These are phyloP conservation scores for Beverwykella pulmonaria DNA, from an alignment of 495 filamentous ascomycete genomes.

Conservation along the genomic window DNA sequence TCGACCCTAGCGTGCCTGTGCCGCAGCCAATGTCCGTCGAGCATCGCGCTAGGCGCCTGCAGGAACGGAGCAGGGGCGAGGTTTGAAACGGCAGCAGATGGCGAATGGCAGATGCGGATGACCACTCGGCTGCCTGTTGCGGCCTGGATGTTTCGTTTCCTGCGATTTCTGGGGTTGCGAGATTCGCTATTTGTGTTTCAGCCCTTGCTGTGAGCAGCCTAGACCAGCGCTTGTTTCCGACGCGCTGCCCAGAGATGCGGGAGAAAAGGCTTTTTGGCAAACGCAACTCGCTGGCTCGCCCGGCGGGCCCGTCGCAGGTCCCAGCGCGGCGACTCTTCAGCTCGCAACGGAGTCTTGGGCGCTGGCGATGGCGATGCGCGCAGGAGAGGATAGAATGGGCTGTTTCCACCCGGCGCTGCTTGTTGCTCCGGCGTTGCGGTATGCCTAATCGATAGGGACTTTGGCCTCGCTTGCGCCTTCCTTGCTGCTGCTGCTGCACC, in stretches of 20 bases:
- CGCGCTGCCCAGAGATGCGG: neutral
- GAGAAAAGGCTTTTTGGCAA: too few species aligned
- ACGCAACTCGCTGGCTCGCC: neutral
- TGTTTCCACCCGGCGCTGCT: neutral
- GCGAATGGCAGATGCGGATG: neutral
- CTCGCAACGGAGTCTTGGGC: too few species aligned
- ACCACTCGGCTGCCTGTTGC: neutral
- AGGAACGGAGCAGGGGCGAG: constrained; percentile 6
- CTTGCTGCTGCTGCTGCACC: neutral
- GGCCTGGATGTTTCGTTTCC: constrained; percentile 5
- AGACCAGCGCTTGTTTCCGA: constrained; percentile 11
- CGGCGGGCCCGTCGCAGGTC: neutral
- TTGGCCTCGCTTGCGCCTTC: too few species aligned
- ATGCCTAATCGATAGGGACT: neutral
- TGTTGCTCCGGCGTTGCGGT: neutral
- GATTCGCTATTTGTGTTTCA: constrained; percentile 7
- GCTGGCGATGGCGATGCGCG: too few species aligned
- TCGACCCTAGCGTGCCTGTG: neutral
- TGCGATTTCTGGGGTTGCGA: neutral
- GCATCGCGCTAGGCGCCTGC: constrained; percentile 5
- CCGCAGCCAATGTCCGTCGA: constrained; percentile 19
- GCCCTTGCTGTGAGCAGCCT: neutral
- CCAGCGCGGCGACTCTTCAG: neutral
- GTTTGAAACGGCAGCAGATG: constrained; percentile 24
- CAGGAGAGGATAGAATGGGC: neutral